Evolutionary conservation across 2,329 filamentous ascomycete species (phyloP), one percentile per base, ranked within the genome.

Genomic region (Stagonosporopsis vannaccii): DNA sequence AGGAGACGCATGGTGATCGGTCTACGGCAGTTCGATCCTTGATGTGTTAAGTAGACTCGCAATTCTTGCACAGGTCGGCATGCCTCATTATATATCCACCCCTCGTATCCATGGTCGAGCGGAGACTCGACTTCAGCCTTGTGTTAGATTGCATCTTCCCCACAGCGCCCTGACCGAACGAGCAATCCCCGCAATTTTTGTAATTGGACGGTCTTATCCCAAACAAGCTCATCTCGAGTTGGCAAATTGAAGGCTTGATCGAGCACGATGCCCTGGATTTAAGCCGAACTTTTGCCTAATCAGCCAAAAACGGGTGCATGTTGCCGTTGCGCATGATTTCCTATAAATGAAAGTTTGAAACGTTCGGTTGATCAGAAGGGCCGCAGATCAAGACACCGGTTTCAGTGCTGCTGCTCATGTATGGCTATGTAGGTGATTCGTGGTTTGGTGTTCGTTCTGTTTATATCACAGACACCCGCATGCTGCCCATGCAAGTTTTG

Each of bases 1-100:
- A 70, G 60, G 33, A 71, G 44, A 52, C 66, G 68, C 69, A 71
- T 70, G 4, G 15, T 41, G 42, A 8, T 30, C 30, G 7, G 22
- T 33, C 7, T 28, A 13, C 12, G n/a, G n/a, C n/a, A n/a, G n/a
- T n/a, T n/a, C n/a, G n/a, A n/a, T n/a, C n/a, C n/a, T n/a, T n/a
- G n/a, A n/a, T n/a, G n/a, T n/a, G n/a, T n/a, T n/a, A n/a, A 26
- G 35, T 23, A 49, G 19, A 33, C 23, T 23, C 25, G 22, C 22
- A 15, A 12, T 17, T 26, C 2, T 30, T 28, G 15, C 26, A 20
- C 20, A 45, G 30, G 11, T 30, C 19, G 23, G 11, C 8, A 9
- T 13, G 17, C 4, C 13, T 45, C 2, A 13, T 36, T 45, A 46
- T 26, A 26, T 26, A 13, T 15, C 17, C 13, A 4, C 7, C 7